Base-by-base conservation (phyloP, 2,329 filamentous ascomycete species). In the Raffaelea ambrosiae region DNA sequence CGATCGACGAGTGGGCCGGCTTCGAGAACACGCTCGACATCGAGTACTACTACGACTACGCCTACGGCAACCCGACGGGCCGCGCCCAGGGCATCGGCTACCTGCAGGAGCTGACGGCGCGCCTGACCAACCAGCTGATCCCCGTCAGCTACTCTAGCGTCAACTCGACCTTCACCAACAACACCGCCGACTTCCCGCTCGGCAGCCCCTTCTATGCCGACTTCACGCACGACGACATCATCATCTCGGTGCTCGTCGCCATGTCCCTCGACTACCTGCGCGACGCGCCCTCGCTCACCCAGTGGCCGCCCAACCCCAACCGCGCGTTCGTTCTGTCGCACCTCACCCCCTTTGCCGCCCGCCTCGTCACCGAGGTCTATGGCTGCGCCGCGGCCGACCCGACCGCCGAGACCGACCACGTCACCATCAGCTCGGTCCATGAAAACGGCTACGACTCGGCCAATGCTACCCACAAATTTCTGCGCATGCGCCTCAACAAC, bases 211-310 rank as follows among this genome's bases (percentile, higher is more conserved):
- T 77, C 55, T 77, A 75, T 55, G 65, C 72, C 50, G 73, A 77
- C 55, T 74, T 76, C 61, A 67, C 65, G 11, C 73, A 76, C 57
- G 73, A 77, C 57, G 69, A 75, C 52, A 72, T 75, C 51, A 70
- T 77, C 52, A 57, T 75, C 48, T 70, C 66, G 4, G 65, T 67
- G 5, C 61, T 78, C 13, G 66, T 72, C 1, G 74, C 75, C 3
- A 66, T 79, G 59, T 73, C 70, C 13, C 53, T 80, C 21, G 71
- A 78, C 53, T 77, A 78, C 55, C 72, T 78, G 62, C 67, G 66
- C 20, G 68, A 73, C 10, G 56, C 71, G 1, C 70, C 72, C 2
- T 61, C 58, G 42, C 57, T 74, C 14, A 64, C 60, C 1, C 53
- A 50, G 43, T 71, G 58, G 54, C 70, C 69, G 19, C 69, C 66